Evolutionary conservation across 768 basidiomycete genomes (phyloP).

Genomic region (Phylloporus arenicola): DNA sequence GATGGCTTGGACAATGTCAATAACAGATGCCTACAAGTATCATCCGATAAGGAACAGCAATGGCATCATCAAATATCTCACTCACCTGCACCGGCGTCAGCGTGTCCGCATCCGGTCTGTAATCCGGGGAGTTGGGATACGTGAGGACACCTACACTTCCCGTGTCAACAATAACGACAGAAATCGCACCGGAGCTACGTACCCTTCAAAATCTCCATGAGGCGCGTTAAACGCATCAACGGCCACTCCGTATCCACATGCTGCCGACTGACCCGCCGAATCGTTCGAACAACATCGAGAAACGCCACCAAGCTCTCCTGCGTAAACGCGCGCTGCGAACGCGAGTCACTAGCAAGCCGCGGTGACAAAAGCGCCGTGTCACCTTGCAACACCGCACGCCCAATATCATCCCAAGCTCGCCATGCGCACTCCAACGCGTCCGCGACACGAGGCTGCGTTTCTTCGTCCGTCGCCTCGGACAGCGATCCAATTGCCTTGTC

Average conservation of each 20-base stretch:
- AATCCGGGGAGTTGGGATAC: conserved; percentile 79
- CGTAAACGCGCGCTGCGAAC: conserved; percentile 16
- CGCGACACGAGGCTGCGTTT: conserved; percentile 34
- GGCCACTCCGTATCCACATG: conserved; percentile 57
- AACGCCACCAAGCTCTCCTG: conserved; percentile 86
- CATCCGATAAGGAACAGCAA: conserved; percentile 7
- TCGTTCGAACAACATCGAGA: conserved; percentile 63
- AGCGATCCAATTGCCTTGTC: conserved; percentile 72
- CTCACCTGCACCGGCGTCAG: conserved; percentile 76
- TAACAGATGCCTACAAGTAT: conserved; percentile 54
- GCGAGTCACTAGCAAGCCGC: conserved; percentile 1
- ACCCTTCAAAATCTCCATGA: conserved; percentile 81
- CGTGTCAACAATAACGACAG: not conserved
- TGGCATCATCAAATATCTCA: not conserved
- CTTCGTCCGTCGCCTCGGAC: conserved; percentile 28
- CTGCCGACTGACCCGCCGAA: conserved; percentile 45
- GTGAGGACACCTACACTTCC: conserved; percentile 57
- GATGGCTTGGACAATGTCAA: conserved; percentile 64
- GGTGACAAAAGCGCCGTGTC: conserved; percentile 11
- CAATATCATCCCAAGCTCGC: conserved; percentile 64
- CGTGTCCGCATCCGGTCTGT: conserved; percentile 80
- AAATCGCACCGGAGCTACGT: conserved; percentile 6
- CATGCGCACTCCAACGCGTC: conserved; percentile 62
- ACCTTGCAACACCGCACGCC: conserved; percentile 42
- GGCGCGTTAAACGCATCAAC: conserved; percentile 53